A percentile compares a stretch with the other conserved stretches of the same genome.
Evolutionary conservation across 2,329 filamentous ascomycete species (phyloP).

Genomic region (Aspergillus pseudoviridinutans): DNA sequence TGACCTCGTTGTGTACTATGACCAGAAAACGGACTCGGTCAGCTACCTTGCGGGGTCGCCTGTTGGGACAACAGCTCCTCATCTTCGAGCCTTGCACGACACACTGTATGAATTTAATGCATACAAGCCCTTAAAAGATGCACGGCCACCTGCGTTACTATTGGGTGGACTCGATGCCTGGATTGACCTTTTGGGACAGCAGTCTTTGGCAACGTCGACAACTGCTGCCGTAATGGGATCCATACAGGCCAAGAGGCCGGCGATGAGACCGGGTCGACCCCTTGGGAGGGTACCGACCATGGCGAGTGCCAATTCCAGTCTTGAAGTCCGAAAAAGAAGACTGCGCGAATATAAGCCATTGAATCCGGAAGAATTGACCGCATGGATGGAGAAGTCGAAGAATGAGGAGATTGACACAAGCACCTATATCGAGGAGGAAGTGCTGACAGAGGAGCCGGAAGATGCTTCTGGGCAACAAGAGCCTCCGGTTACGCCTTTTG

Average conservation of each 20-base stretch:
- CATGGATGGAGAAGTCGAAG: constrained; percentile 73
- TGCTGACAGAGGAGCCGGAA: constrained; percentile 38
- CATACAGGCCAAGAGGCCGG: constrained; percentile 34
- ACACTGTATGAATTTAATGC: constrained; percentile 82
- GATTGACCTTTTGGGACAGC: constrained; percentile 72
- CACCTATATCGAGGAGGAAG: constrained; percentile 37
- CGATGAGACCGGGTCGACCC: constrained; percentile 43
- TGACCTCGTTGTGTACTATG: constrained; percentile 88
- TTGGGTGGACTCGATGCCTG: constrained; percentile 82
- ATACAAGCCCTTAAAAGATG: constrained; percentile 63
- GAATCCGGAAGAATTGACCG: constrained; percentile 73
- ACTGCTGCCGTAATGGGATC: constrained; percentile 50
- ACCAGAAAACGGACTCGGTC: constrained; percentile 61
- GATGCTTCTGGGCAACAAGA: constrained; percentile 44
- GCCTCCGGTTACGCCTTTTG: constrained; percentile 47
- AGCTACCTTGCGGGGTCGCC: constrained; percentile 51
- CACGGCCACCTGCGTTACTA: constrained; percentile 70
- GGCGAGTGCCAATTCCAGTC: constrained; percentile 47
- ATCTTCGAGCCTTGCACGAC: constrained; percentile 70
- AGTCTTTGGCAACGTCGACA: constrained; percentile 57
- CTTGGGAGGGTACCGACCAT: constrained; percentile 51
- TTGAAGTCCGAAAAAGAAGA: constrained; percentile 54
- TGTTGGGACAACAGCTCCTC: constrained; percentile 45
- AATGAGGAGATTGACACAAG: constrained; percentile 56
- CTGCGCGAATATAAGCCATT: constrained; percentile 65